These are phyloP conservation scores for Neurospora intermedia DNA, from an alignment of 495 filamentous ascomycete genomes.

Conservation along the genomic window DNA sequence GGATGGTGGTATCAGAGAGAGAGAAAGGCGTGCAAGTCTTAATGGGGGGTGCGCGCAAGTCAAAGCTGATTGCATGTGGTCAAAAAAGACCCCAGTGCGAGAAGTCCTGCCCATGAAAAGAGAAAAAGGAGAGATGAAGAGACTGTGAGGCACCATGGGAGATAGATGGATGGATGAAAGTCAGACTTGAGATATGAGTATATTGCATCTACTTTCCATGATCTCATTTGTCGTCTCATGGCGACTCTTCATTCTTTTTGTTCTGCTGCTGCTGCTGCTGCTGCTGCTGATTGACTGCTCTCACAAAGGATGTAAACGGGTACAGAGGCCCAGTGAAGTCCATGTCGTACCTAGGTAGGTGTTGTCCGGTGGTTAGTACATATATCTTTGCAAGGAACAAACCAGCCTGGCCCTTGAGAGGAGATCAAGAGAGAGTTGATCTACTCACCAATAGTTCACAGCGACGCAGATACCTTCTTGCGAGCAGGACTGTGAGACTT, in stretches of 20 bases:
- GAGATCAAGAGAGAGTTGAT: too few relatives aligned
- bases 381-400: neutral
- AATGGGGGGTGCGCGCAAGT: too few relatives aligned
- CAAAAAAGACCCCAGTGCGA: too few relatives aligned
- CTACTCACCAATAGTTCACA: slow-evolving; percentile 66
- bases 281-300: slow-evolving; percentile 15
- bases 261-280: neutral
- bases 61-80: too few relatives aligned
- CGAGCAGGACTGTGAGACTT: slow-evolving; percentile 55
- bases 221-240: neutral
- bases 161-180: too few relatives aligned
- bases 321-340: slow-evolving; percentile 51
- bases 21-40: too few relatives aligned
- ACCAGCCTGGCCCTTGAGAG: too few relatives aligned
- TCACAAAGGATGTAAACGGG: slow-evolving; percentile 43
- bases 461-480: slow-evolving; percentile 58
- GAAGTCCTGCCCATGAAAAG: neutral
- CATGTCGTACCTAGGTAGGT: slow-evolving; percentile 52
- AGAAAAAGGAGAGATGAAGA: neutral
- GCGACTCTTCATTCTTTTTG: neutral
- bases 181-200: neutral
- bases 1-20: too few relatives aligned
- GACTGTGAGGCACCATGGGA: too few relatives aligned
- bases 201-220: neutral
- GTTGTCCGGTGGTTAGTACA: neutral